Evolutionary conservation across 495 filamentous ascomycete species (phyloP).

Genomic region (Penicillium daleae): DNA sequence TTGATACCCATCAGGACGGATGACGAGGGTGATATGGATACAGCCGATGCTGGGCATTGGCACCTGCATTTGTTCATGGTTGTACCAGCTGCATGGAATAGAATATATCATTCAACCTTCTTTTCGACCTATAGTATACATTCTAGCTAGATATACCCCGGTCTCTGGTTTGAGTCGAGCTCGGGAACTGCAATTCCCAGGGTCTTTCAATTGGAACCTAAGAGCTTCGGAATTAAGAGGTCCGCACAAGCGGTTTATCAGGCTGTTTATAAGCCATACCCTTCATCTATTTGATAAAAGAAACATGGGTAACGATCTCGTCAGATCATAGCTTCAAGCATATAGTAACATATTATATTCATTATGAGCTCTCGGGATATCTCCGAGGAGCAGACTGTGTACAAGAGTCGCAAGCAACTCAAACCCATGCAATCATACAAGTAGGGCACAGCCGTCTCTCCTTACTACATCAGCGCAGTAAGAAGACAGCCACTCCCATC

Average conservation of each 20-base stretch:
- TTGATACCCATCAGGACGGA: not conserved
- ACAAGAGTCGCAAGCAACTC: not conserved
- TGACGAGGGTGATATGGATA: not conserved
- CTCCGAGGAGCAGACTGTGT: not conserved
- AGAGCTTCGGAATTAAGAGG: too few species aligned
- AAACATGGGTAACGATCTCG: too few species aligned
- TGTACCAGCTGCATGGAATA: conserved; percentile 3
- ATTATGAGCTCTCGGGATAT: not conserved
- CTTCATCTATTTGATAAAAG: not conserved
- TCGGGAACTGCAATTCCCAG: too few species aligned
- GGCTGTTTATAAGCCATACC: too few species aligned
- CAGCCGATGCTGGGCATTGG: not conserved
- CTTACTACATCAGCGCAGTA: not conserved
- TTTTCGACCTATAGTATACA: not conserved
- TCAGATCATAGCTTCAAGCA: not conserved
- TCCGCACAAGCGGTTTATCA: too few species aligned
- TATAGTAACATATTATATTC: not conserved
- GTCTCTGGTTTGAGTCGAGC: not conserved
- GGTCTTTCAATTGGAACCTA: too few species aligned
- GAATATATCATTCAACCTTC: not conserved
- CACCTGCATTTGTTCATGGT: not conserved
- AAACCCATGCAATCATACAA: not conserved
- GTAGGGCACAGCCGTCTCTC: too few species aligned
- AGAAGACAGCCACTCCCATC: not conserved
- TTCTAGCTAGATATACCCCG: not conserved